phyloP scores from a whole-genome alignment of 225 moss, liverwort and hornwort genomes.

The Climacium dendroides region DNA sequence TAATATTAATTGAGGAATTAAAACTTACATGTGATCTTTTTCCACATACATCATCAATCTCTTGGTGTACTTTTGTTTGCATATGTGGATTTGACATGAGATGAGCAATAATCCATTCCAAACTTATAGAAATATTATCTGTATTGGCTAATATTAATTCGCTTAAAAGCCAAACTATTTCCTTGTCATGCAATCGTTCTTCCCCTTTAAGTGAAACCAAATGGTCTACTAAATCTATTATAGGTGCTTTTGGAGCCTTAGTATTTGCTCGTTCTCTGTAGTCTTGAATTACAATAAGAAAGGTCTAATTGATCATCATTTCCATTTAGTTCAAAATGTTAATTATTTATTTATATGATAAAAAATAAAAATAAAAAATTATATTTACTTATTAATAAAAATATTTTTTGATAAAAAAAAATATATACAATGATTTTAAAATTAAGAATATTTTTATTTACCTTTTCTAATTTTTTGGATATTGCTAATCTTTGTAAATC shows the following conservation, averaged over 20 bases:
- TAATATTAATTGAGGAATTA: rapidly evolving
- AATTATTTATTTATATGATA: no score
- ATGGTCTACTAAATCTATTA: slow-evolving; percentile 52
- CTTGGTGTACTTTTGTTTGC: slow-evolving; percentile 17
- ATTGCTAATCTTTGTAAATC: slow-evolving; percentile 35
- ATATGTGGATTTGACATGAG: slow-evolving; percentile 10
- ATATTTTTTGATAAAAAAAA: neutral
- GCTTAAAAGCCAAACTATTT: slow-evolving; percentile 60
- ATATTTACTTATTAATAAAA: no score
- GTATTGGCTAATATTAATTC: slow-evolving; percentile 45
- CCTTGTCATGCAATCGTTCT: slow-evolving; percentile 28
- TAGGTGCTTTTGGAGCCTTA: slow-evolving; percentile 18
- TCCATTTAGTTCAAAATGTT: neutral
- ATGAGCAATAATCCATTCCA: slow-evolving; percentile 27
- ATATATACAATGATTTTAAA: no score
- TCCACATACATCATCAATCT: slow-evolving; percentile 1
- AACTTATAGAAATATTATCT: neutral
- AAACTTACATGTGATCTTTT: neutral
- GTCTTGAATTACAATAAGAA: slow-evolving; percentile 22
- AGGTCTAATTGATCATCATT: slow-evolving; percentile 4
- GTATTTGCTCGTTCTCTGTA: slow-evolving; percentile 33
- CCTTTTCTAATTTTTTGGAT: slow-evolving; percentile 32
- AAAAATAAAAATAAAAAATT: rapidly evolving
- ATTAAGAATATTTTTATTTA: neutral
- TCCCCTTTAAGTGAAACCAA: slow-evolving; percentile 39